Conservation (phyloP, 2,329 filamentous ascomycete genomes). For the Orbilia quercus region DNA sequence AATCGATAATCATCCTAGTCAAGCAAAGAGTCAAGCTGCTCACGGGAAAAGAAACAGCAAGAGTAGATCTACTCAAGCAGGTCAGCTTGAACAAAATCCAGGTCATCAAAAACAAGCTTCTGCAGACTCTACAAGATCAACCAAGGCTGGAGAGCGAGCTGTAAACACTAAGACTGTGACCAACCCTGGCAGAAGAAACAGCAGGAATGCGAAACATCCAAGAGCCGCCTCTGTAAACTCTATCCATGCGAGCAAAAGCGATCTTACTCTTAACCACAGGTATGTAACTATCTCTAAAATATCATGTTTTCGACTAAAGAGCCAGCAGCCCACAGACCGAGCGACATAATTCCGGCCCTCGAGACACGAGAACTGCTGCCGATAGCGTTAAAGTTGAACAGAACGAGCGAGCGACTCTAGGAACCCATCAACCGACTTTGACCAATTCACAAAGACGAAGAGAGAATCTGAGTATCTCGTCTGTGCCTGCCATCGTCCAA, state of each 20-base stretch:
- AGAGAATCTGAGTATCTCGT: conserved; percentile 11
- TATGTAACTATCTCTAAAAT: conserved; percentile 3
- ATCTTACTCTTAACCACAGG: conserved; percentile 7
- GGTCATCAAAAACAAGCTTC: background rate
- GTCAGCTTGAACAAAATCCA: conserved; percentile 4
- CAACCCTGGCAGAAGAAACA: conserved; percentile 12
- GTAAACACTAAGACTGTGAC: conserved; percentile 13
- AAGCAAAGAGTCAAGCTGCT: background rate
- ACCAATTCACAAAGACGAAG: conserved; percentile 6
- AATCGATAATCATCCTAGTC: background rate
- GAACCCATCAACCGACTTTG: conserved; percentile 3
- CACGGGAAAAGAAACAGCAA: conserved; percentile 7
- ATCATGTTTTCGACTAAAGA: background rate
- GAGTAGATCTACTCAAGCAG: background rate
- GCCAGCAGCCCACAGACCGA: conserved; percentile 16
- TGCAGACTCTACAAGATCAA: background rate
- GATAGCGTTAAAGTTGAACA: conserved; percentile 6
- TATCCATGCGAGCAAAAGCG: conserved; percentile 20
- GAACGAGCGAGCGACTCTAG: background rate
- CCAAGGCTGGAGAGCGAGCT: conserved; percentile 10
- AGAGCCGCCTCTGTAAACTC: conserved; percentile 24
- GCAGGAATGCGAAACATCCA: conserved; percentile 9
- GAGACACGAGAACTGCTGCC: conserved; percentile 8
- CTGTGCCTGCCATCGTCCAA: background rate
- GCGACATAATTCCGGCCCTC: background rate